Conservation (phyloP, 1,284 basidiomycete genomes). For the Moesziomyces globuligerus region DNA sequence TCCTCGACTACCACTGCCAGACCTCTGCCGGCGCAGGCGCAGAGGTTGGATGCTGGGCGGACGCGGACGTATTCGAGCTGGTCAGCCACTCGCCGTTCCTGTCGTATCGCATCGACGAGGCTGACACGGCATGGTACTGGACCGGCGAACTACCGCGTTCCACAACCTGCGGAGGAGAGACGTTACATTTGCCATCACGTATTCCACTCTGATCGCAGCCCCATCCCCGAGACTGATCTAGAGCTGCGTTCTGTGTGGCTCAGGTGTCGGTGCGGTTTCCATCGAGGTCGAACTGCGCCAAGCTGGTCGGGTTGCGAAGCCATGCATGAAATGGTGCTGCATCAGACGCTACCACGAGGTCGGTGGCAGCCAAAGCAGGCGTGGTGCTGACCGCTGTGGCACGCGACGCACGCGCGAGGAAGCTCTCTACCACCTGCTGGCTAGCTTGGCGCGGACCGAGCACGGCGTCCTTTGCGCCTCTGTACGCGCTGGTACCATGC, state of each 20-base stretch:
- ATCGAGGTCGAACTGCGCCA: conserved; percentile 17
- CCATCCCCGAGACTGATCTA: too few species aligned
- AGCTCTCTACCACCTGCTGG: conserved; percentile 5
- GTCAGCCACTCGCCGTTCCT: conserved; percentile 20
- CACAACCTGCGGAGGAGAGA: neutral
- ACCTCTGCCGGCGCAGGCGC: neutral
- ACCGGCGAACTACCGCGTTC: conserved; percentile 5
- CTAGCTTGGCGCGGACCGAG: conserved; percentile 15
- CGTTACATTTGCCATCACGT: neutral
- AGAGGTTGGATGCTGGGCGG: conserved; percentile 36
- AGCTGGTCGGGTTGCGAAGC: conserved; percentile 16
- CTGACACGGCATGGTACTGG: conserved; percentile 2
- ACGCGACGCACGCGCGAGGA: conserved; percentile 11
- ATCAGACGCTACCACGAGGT: too few species aligned
- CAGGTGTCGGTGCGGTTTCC: too few species aligned
- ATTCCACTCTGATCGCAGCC: neutral
- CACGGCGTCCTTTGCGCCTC: conserved; percentile 15
- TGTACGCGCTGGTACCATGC: conserved; percentile 11
- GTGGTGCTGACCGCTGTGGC: conserved; percentile 21
- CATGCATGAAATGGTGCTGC: conserved; percentile 8
- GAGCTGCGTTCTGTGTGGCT: too few species aligned
- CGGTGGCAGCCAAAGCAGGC: too few species aligned
- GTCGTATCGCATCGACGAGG: neutral
- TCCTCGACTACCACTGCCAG: conserved; percentile 42
- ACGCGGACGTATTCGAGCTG: conserved; percentile 36